Percentiles rank a stretch among this genome's conserved stretches.
Conservation (phyloP, 345 rosid species). For the Cardamine resedifolia region DNA sequence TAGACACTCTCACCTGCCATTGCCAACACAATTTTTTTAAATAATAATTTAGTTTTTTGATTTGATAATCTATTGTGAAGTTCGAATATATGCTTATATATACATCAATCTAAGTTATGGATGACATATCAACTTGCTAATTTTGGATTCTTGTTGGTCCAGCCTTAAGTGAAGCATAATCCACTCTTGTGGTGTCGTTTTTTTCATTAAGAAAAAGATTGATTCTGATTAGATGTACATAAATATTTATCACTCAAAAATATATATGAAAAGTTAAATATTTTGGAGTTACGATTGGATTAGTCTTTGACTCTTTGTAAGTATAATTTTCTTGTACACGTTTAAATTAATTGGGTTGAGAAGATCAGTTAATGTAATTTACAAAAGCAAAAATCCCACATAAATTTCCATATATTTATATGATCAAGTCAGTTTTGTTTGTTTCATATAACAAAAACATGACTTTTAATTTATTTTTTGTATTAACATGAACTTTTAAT, state of each 20-base stretch:
- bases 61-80: conserved; percentile 20
- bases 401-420: background rate
- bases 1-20: conserved; percentile 15
- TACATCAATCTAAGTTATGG: conserved; percentile 25
- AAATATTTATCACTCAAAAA: background rate
- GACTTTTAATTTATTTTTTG: background rate
- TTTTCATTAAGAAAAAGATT: background rate
- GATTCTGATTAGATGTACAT: conserved; percentile 8
- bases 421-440: no score
- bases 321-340: background rate
- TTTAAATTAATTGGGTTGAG: background rate
- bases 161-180: conserved; percentile 29
- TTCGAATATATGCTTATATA: conserved; percentile 37
- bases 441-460: background rate
- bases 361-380: background rate
- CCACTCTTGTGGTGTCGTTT: conserved; percentile 1
- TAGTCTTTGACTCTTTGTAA: background rate
- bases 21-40: background rate
- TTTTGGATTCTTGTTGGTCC: conserved; percentile 32
- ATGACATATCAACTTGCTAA: conserved; percentile 28
- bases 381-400: background rate
- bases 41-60: background rate
- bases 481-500: no score
- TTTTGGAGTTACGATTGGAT: background rate
- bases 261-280: background rate